Evolutionary conservation across 2,329 filamentous ascomycete species (phyloP), one percentile per base, ranked within the genome.

Genomic region (Purpureocillium takamizusanense): DNA sequence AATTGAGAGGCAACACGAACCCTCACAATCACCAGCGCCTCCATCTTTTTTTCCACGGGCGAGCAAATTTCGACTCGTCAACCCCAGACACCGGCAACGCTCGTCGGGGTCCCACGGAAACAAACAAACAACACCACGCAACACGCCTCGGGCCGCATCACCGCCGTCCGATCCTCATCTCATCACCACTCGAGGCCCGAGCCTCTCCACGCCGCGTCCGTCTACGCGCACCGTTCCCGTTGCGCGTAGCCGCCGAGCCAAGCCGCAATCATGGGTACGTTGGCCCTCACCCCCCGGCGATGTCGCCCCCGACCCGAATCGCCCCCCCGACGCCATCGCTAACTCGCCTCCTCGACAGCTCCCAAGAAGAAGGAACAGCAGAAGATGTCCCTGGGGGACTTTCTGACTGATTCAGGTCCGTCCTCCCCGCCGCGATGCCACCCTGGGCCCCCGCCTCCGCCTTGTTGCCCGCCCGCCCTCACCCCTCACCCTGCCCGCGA

Each of bases 351-450:
- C 9, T 21, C 38, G 60, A 44, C 58, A 94, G 89, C 85, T 76
- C 90, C 89, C 52, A 86, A 89, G 65, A 94, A 94, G 73, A 85
- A 87, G 72, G 83, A 94, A 69, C 75, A 79, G 66, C 83, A 94
- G 80, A 98, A 94, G 76, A 90, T 98, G 85, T 87, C 86, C 73
- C 81, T 97, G 61, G 86, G 87, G 74, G 86, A 87, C 69, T 98
- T 98, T 78, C 78, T 98, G 74, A 76, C 76, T 61, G 87, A 95
- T 66, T 77, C 87, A 66, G 82, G 90, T 95, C 76, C 67, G 86
- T 59, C 41, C 38, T 40, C 40, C 51, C 48, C 50, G 44, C 33
- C 35, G 31, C 39, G 40, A 45, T 39, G 34, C 42, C 42, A 16
- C 42, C 41, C 38, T 41, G 39, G 40, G 54, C 52, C 50, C n/a